A percentile compares a stretch with the other conserved stretches of the same genome.
phyloP scores from a whole-genome alignment of 257 asterid species.

The Marsdenia floribunda region DNA sequence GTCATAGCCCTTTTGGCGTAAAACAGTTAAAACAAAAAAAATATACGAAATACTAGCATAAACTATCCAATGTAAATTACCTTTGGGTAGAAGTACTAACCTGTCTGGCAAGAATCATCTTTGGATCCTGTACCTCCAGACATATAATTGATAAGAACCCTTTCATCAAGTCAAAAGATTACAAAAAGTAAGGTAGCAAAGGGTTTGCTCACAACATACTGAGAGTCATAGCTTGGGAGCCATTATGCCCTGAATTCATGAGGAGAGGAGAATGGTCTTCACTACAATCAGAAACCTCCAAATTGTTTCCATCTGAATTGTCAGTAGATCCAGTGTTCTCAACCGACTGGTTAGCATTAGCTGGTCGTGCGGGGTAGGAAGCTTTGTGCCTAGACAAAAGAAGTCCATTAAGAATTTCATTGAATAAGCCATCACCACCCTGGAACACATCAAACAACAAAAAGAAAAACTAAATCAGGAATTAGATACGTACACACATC shows the following conservation, averaged over 20 bases:
- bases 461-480: conserved; percentile 12
- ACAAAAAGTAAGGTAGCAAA: conserved; percentile 13
- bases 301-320: conserved; percentile 32
- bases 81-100: conserved; percentile 22
- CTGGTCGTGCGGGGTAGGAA: conserved; percentile 72
- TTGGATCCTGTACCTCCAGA: conserved; percentile 29
- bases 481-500: neutral
- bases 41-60: neutral
- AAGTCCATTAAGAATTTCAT: conserved; percentile 80
- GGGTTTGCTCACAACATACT: conserved; percentile 40
- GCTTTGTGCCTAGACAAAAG: conserved; percentile 85
- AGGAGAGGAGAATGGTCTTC: conserved; percentile 71
- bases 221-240: conserved; percentile 31
- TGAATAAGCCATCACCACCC: conserved; percentile 99
- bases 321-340: conserved; percentile 32
- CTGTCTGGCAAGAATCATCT: conserved; percentile 27
- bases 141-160: conserved; percentile 27
- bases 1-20: neutral
- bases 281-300: conserved; percentile 38
- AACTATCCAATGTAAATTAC: conserved; percentile 1
- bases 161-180: conserved; percentile 11
- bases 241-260: conserved; percentile 36
- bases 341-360: conserved; percentile 31
- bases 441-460: conserved; percentile 30
- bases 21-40: neutral